Conservation (phyloP, 2,329 filamentous ascomycete genomes). For the Trichoderma lentiforme region DNA sequence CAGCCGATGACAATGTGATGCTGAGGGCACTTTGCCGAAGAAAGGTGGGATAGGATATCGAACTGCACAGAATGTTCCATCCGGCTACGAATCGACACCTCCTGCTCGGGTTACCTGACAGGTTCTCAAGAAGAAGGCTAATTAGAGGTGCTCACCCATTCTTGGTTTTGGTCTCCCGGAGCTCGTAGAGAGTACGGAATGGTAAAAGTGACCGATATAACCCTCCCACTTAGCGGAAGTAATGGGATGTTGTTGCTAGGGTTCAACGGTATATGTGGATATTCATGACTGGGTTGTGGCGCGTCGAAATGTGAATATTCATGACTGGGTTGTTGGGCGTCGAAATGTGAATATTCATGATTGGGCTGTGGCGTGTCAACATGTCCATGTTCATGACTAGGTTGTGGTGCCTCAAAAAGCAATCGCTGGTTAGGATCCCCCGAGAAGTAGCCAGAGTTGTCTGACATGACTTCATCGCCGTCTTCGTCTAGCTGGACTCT, state of each 20-base stretch:
- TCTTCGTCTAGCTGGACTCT: too few species aligned
- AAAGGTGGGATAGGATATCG: neutral
- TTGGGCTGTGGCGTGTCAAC: neutral
- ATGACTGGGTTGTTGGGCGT: neutral
- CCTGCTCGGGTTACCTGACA: neutral
- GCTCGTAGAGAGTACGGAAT: neutral
- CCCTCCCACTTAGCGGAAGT: neutral
- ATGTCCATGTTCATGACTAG: neutral
- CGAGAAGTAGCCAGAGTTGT: neutral
- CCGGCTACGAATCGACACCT: neutral
- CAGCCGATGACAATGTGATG: neutral
- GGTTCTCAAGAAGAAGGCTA: neutral
- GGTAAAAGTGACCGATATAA: neutral
- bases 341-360: neutral
- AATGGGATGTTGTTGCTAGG: neutral
- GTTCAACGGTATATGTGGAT: neutral
- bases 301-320: neutral
- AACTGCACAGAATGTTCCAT: neutral
- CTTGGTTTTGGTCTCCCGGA: neutral
- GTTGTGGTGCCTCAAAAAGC: neutral
- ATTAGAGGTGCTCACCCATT: neutral
- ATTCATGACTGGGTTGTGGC: neutral
- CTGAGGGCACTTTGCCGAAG: neutral
- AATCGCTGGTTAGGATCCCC: neutral
- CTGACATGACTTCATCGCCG: neutral